Conservation (phyloP, 2,329 filamentous ascomycete species). For the Verticillium dahliae region DNA sequence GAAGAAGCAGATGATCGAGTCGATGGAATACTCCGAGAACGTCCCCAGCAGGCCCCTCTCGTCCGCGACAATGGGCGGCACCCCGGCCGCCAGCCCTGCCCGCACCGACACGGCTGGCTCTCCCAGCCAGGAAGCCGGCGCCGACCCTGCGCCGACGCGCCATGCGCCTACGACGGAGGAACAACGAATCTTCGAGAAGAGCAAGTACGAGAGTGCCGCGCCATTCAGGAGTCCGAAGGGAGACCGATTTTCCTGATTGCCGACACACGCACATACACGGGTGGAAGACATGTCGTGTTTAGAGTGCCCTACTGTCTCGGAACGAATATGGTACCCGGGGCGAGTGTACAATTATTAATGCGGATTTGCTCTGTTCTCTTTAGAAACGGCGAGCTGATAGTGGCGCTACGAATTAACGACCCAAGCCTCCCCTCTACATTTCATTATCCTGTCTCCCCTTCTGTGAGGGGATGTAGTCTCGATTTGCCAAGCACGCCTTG, state of each 20-base stretch:
- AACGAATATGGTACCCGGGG: neutral
- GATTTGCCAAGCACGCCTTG: neutral
- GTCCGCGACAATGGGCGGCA: slow-evolving; percentile 28
- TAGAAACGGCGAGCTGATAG: neutral
- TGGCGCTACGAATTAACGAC: neutral
- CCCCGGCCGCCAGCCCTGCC: slow-evolving; percentile 34
- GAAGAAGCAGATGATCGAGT: slow-evolving; percentile 53
- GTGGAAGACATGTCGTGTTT: neutral
- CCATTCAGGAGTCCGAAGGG: slow-evolving; percentile 77
- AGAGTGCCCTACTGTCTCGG: neutral
- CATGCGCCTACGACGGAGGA: slow-evolving; percentile 70
- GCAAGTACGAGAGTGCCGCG: slow-evolving; percentile 78
- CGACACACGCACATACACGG: neutral
- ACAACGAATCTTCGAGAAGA: slow-evolving; percentile 65
- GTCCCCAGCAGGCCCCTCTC: slow-evolving; percentile 25
- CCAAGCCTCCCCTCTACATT: neutral
- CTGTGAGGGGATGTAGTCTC: neutral
- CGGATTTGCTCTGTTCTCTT: neutral
- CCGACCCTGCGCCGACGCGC: slow-evolving; percentile 78
- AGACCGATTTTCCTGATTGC: slow-evolving; percentile 67
- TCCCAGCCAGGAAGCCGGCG: slow-evolving; percentile 65
- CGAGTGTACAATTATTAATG: neutral
- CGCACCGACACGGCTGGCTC: slow-evolving; percentile 52
- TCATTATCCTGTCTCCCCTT: neutral
- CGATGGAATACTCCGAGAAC: slow-evolving; percentile 43